phyloP scores from a whole-genome alignment of 352 stramenopile species.

The Aphanomyces cochlioides region DNA sequence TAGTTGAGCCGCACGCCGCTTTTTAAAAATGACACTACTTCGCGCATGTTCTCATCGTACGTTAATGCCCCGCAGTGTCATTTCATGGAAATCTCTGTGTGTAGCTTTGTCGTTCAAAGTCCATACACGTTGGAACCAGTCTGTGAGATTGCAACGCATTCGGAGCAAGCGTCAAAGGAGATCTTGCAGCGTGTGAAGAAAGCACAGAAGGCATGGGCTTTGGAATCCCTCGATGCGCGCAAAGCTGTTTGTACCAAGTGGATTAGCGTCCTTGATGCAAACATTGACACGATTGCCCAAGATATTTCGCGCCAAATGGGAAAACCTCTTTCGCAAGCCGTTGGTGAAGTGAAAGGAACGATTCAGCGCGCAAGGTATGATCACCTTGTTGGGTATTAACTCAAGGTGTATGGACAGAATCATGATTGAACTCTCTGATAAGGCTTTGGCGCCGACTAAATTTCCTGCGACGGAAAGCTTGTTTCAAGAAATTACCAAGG shows the following conservation, averaged over 20 bases:
- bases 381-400: not conserved
- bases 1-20: no score
- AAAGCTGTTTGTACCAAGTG: slow-evolving; percentile 62
- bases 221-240: slow-evolving; percentile 51
- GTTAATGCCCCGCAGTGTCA: not conserved
- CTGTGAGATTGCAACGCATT: slow-evolving; percentile 58
- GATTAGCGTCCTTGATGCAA: slow-evolving; percentile 52
- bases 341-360: slow-evolving; percentile 23
- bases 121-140: slow-evolving; percentile 69
- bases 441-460: slow-evolving; percentile 59
- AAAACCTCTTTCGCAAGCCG: slow-evolving; percentile 57
- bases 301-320: slow-evolving; percentile 85
- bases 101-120: slow-evolving; percentile 49
- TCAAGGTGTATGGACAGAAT: slow-evolving; percentile 34
- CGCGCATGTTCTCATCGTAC: no score
- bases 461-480: slow-evolving; percentile 48
- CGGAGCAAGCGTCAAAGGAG: slow-evolving; percentile 45
- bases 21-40: no score
- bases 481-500: slow-evolving; percentile 76
- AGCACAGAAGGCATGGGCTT: slow-evolving; percentile 58
- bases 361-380: slow-evolving; percentile 26
- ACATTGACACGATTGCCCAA: slow-evolving; percentile 53
- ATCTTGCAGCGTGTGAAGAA: slow-evolving; percentile 56
- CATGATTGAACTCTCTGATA: slow-evolving; percentile 64
- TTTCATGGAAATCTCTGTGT: not conserved